Percentiles rank a stretch among this genome's conserved stretches.
These are phyloP conservation scores for Ogataea wickerhamii DNA, from an alignment of 805 yeast genomes.

Conservation along the genomic window DNA sequence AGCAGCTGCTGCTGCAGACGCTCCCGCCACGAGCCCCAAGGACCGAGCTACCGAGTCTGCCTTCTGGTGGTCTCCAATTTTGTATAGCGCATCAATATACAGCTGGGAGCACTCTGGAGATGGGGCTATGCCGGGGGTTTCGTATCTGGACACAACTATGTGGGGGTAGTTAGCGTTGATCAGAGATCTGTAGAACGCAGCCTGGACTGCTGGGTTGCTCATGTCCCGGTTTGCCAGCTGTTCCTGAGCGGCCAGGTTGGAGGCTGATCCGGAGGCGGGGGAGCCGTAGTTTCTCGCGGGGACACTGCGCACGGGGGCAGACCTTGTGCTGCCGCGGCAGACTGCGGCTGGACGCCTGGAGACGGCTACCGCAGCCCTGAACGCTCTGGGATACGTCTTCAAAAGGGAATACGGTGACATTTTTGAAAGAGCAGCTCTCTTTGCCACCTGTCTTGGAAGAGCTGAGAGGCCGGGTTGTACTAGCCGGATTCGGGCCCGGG, in stretches of 20 bases:
- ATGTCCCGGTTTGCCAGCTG: constrained; percentile 81
- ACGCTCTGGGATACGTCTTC: no score
- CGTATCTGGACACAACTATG: constrained; percentile 89
- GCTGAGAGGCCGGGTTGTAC: no score
- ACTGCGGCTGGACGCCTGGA: no score
- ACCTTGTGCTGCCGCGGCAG: no score
- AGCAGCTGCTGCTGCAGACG: constrained; percentile 23
- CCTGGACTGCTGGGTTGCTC: constrained; percentile 68
- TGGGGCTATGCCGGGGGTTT: constrained; percentile 88
- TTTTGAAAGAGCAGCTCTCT: no score
- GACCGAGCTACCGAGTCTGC: constrained; percentile 63
- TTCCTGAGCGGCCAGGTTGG: constrained; percentile 60
- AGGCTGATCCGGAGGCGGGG: constrained; percentile 14
- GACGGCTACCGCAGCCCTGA: no score
- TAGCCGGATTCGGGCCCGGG: no score
- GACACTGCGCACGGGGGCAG: constrained; percentile 3
- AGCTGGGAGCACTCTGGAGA: constrained; percentile 74
- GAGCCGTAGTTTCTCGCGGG: not conserved
- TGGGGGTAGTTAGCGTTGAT: constrained; percentile 88
- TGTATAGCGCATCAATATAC: constrained; percentile 77
- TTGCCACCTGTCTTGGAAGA: no score
- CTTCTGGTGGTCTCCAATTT: constrained; percentile 71
- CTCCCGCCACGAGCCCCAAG: constrained; percentile 31
- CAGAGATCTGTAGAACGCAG: constrained; percentile 73
- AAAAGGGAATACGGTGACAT: no score